A percentile compares a stretch with the other conserved stretches of the same genome.
phyloP scores from a whole-genome alignment of 192 early-diverging fungal species.

The Allomyces macrogynus region DNA sequence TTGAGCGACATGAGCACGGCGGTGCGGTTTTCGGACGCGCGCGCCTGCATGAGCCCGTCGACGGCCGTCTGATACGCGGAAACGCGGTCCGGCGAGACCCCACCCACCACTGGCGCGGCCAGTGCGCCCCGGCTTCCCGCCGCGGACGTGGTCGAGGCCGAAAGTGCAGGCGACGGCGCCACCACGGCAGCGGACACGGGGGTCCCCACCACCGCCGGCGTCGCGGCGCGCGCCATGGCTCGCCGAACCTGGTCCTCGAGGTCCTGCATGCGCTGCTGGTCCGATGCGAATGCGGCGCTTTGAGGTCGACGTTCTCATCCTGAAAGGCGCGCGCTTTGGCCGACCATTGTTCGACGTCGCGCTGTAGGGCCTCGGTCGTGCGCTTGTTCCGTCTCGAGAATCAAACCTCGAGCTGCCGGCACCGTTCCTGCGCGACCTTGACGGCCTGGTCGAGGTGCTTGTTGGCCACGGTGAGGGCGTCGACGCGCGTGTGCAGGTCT shows the following conservation, averaged over 20 bases:
- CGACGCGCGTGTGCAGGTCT: not conserved
- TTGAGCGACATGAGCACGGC: conserved; percentile 65
- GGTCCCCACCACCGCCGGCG: too few species aligned
- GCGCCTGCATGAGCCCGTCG: not conserved
- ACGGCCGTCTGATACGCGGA: conserved; percentile 1
- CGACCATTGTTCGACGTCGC: not conserved
- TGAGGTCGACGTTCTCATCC: conserved; percentile 1
- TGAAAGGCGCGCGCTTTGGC: not conserved
- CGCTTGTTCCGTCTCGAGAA: not conserved
- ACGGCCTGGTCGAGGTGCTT: conserved; percentile 5
- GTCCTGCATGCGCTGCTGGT: conserved; percentile 2
- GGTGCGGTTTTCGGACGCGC: conserved; percentile 37
- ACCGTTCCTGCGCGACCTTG: conserved; percentile 9
- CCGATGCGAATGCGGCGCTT: not conserved
- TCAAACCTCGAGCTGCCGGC: not conserved
- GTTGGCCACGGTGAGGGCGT: not conserved
- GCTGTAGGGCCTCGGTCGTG: not conserved
- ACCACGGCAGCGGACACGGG: too few species aligned
- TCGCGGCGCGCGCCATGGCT: too few species aligned
- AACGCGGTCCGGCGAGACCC: not conserved
- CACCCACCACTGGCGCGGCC: not conserved
- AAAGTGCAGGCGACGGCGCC: too few species aligned
- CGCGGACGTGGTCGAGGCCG: too few species aligned
- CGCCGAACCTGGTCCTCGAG: conserved; percentile 3
- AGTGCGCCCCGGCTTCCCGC: too few species aligned